These are phyloP conservation scores for Rhododendron griersonianum DNA, from an alignment of 148 eudicot species.

Conservation along the genomic window DNA sequence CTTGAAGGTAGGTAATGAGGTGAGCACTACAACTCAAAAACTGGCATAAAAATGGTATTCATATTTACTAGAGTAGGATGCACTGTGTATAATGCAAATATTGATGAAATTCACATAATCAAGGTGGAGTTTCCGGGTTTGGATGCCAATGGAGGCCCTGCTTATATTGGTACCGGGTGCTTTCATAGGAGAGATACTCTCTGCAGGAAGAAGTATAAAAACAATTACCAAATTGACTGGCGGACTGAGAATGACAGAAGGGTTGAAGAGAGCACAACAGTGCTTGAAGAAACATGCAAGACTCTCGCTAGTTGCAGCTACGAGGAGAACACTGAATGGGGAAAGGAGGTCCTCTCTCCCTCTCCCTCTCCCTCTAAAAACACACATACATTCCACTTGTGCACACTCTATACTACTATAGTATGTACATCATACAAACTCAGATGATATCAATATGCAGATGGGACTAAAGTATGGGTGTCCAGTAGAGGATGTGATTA, in stretches of 20 bases:
- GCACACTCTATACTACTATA: too few relatives aligned
- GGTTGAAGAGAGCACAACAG: background rate
- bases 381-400: too few relatives aligned
- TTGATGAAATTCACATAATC: too few relatives aligned
- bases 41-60: background rate
- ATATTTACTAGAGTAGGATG: background rate
- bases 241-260: background rate
- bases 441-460: too few relatives aligned
- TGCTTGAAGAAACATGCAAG: background rate
- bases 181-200: conserved; percentile 15
- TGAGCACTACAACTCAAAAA: background rate
- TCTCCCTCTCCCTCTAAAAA: too few relatives aligned
- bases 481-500: too few relatives aligned
- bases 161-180: conserved; percentile 13
- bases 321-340: conserved; percentile 16
- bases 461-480: too few relatives aligned
- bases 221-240: background rate
- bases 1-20: background rate
- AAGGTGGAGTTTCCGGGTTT: conserved; percentile 7
- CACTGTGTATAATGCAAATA: background rate
- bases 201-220: background rate
- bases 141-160: conserved; percentile 17
- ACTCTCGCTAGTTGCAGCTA: conserved; percentile 10
- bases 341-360: conserved; percentile 17
- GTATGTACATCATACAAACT: too few relatives aligned